Evolutionary conservation across 345 rosid genomes (phyloP).

Genomic region (Lepidium didymum): DNA sequence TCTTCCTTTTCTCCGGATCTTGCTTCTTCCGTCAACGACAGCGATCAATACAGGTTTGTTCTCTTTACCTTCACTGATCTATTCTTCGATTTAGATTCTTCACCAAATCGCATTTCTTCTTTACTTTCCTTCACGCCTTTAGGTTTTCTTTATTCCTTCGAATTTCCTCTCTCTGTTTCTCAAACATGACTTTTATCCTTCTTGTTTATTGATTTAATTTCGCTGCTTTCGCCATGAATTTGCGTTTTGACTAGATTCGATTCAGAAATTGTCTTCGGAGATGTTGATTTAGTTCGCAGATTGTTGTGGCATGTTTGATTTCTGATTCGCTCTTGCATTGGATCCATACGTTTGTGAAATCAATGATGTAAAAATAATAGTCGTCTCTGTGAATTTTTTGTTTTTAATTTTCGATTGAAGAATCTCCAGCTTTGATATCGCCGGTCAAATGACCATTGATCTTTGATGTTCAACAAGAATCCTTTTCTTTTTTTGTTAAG

Average conservation of each 20-base stretch:
- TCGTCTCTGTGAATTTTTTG: background rate
- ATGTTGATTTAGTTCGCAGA: background rate
- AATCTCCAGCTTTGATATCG: background rate
- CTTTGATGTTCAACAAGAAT: background rate
- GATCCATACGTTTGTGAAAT: constrained; percentile 5
- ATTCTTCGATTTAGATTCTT: constrained; percentile 9
- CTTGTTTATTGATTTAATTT: background rate
- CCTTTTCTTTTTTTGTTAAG: background rate
- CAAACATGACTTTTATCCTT: background rate
- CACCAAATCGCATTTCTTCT: constrained; percentile 3
- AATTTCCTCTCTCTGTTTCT: background rate
- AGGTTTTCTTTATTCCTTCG: background rate
- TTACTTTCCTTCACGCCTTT: background rate
- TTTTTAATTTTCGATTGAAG: background rate
- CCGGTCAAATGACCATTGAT: background rate
- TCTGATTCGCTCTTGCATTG: background rate
- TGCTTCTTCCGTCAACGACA: constrained; percentile 7
- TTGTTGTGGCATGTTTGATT: background rate
- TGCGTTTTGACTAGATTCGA: background rate
- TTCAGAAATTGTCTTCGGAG: background rate
- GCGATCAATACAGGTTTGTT: constrained; percentile 17
- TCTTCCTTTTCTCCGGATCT: constrained; percentile 23
- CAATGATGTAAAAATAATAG: background rate
- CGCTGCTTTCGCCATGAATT: background rate
- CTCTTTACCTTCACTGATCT: constrained; percentile 15